Evolutionary conservation across 2,329 filamentous ascomycete genomes (phyloP).

Genomic region (Aspergillus bombycis): DNA sequence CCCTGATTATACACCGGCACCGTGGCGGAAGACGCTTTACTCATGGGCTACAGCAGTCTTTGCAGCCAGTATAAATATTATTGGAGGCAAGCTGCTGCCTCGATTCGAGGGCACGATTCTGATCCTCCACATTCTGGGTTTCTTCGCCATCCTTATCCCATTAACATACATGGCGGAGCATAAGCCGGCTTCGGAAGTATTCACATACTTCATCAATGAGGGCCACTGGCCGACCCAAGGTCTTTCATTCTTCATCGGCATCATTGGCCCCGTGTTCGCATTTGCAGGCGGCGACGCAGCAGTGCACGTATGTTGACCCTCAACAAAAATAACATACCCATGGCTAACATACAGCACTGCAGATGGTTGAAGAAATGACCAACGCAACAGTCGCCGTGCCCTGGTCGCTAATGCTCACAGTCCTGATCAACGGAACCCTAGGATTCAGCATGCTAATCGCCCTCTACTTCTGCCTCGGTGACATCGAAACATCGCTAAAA

Average conservation of each 20-base stretch:
- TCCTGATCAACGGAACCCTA: conserved; percentile 39
- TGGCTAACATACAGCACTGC: neutral
- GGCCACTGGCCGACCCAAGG: conserved; percentile 48
- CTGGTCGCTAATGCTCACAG: conserved; percentile 38
- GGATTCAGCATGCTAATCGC: conserved; percentile 44
- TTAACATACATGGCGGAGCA: conserved; percentile 47
- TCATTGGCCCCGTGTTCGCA: conserved; percentile 39
- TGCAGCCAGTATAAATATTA: conserved; percentile 47
- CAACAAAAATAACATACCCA: neutral
- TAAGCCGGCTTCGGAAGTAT: conserved; percentile 47
- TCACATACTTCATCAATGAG: conserved; percentile 53
- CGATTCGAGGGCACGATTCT: conserved; percentile 53
- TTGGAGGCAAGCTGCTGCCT: conserved; percentile 48
- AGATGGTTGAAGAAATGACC: conserved; percentile 45
- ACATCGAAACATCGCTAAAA: conserved; percentile 29
- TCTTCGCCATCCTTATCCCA: conserved; percentile 56
- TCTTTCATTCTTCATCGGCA: conserved; percentile 45
- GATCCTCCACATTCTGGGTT: conserved; percentile 55
- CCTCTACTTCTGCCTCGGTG: conserved; percentile 43
- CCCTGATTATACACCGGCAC: conserved; percentile 39
- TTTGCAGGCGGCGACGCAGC: conserved; percentile 43
- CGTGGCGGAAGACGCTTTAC: conserved; percentile 56
- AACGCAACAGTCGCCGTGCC: conserved; percentile 42
- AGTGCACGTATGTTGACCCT: conserved; percentile 36
- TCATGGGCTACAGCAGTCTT: conserved; percentile 48